These are phyloP conservation scores for Penicillium thymicola DNA, from an alignment of 2,329 filamentous ascomycete genomes.

Conservation along the genomic window DNA sequence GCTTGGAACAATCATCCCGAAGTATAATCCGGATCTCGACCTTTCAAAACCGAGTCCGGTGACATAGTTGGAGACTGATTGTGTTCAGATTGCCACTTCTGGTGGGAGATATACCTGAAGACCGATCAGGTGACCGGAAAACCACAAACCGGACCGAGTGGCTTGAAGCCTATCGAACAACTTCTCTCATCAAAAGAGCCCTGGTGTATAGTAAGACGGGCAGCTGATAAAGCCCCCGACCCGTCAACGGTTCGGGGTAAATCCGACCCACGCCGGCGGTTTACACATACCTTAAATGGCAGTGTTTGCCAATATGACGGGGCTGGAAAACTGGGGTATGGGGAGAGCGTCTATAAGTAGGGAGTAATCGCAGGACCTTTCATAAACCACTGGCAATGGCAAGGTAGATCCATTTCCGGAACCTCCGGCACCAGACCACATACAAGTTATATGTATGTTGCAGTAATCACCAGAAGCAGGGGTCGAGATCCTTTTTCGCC, in stretches of 20 bases:
- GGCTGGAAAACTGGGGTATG: background rate
- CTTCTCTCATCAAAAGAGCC: background rate
- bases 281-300: slow-evolving; percentile 8
- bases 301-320: background rate
- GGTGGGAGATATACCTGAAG: slow-evolving; percentile 16
- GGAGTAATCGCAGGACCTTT: background rate
- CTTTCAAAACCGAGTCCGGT: slow-evolving; percentile 13
- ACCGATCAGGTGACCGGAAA: slow-evolving; percentile 26
- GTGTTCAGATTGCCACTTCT: slow-evolving; percentile 17
- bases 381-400: background rate
- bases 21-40: slow-evolving; percentile 5
- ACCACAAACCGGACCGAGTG: slow-evolving; percentile 16
- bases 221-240: slow-evolving; percentile 4
- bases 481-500: too few species aligned
- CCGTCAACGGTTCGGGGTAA: slow-evolving; percentile 11
- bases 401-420: background rate
- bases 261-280: slow-evolving; percentile 7
- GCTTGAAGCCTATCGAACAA: slow-evolving; percentile 16
- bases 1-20: slow-evolving; percentile 7
- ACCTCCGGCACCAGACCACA: background rate
- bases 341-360: background rate
- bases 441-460: too few species aligned
- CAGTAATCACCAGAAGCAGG: background rate
- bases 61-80: slow-evolving; percentile 10
- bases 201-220: slow-evolving; percentile 1